Evolutionary conservation across 2,329 filamentous ascomycete species (phyloP), one percentile per base, ranked within the genome.

Genomic region (Curvularia verruculosa): DNA sequence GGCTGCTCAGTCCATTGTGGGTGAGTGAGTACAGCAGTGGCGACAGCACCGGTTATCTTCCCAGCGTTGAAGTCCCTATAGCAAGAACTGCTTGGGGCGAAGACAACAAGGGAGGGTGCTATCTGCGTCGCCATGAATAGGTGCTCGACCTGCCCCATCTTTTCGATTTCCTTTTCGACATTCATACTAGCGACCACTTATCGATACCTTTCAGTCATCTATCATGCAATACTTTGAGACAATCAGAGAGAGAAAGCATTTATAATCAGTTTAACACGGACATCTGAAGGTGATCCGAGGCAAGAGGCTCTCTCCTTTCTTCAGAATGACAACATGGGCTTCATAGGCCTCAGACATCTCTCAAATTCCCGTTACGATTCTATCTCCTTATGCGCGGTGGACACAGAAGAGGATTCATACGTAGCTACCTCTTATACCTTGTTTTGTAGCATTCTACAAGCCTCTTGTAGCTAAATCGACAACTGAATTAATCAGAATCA

Each of bases 401-500:
- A 4, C 5, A 9, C 18, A 34, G 9, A 12, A 36, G 10, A 9
- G 5, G 6, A n/a, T 7, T 15, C 15, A 8, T 1, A 2, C 15
- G 15, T n/a, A 5, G 15, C 15, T 36, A 18, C 15, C 9, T 36
- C 15, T 8, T 36, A 18, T 18, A 6, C 4, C 8, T n/a, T 18
- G 18, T n/a, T 36, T n/a, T 18, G 18, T 8, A n/a, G 7, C 5
- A 36, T 36, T 9, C 15, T 3, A 9, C 23, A 10, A 36, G 24
- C 29, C 4, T 3, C 6, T 6, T 19, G 3, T 29, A 12, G 6
- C 3, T n/a, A 23, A 1, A 13, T 12, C 18, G 15, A 15, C 15
- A 19, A 9, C 1, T 7, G 3, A 4, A 1, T 26, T 34, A 49
- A 49, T 49, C 46, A 15, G 49, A 41, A 58, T 87, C 84, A 52